Evolutionary conservation across 495 filamentous ascomycete species (phyloP).

Genomic region (Neurospora sp.): DNA sequence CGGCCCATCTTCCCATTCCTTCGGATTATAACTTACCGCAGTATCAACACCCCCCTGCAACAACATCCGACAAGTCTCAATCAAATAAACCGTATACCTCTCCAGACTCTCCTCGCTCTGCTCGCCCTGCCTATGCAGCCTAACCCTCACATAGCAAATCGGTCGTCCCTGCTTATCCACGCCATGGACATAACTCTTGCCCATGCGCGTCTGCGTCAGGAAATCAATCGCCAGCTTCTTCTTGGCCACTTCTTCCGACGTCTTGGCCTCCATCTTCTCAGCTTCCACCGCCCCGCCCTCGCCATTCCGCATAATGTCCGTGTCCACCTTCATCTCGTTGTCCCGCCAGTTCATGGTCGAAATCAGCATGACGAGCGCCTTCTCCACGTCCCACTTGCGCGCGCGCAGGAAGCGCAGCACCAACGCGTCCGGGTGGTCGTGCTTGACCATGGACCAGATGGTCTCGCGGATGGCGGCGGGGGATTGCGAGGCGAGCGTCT

Average conservation of each 20-base stretch:
- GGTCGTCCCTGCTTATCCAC: slow-evolving; percentile 76
- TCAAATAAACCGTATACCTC: slow-evolving; percentile 83
- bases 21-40: slow-evolving; percentile 52
- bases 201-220: slow-evolving; percentile 70
- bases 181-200: slow-evolving; percentile 93
- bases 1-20: slow-evolving; percentile 12
- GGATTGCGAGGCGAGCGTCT: slow-evolving; percentile 61
- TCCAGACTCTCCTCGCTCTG: slow-evolving; percentile 75
- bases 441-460: slow-evolving; percentile 95
- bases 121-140: slow-evolving; percentile 70
- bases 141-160: slow-evolving; percentile 76
- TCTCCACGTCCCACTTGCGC: slow-evolving; percentile 92
- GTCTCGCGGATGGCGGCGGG: slow-evolving; percentile 71
- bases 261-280: slow-evolving; percentile 32
- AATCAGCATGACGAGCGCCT: slow-evolving; percentile 87
- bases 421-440: slow-evolving; percentile 84
- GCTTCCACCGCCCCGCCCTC: slow-evolving; percentile 57
- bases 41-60: slow-evolving; percentile 76
- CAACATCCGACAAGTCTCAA: slow-evolving; percentile 84
- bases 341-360: slow-evolving; percentile 88
- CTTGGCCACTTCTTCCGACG: slow-evolving; percentile 37
- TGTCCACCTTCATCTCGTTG: slow-evolving; percentile 72
- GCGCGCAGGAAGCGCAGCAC: slow-evolving; percentile 84
- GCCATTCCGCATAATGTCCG: slow-evolving; percentile 72
- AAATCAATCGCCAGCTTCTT: slow-evolving; percentile 70